Evolutionary conservation across 495 filamentous ascomycete species (phyloP).

Genomic region (Penicillium coffeae): DNA sequence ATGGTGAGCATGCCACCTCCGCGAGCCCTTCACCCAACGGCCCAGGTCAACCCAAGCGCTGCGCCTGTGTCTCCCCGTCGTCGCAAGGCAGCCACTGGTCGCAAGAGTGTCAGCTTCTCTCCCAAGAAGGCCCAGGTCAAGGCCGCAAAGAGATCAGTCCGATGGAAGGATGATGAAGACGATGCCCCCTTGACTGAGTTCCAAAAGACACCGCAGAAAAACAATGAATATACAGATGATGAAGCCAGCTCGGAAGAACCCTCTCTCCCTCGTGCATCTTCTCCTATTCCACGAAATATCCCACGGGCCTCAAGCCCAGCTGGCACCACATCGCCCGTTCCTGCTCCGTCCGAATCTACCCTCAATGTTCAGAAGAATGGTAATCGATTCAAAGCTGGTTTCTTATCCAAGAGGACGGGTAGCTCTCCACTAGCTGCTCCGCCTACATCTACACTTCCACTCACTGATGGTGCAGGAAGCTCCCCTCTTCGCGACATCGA

Average conservation of each 20-base stretch:
- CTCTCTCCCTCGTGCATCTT: constrained; percentile 36
- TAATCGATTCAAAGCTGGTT: constrained; percentile 86
- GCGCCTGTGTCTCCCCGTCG: constrained; percentile 59
- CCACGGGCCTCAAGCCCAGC: constrained; percentile 35
- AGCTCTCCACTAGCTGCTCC: constrained; percentile 62
- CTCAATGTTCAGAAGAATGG: constrained; percentile 52
- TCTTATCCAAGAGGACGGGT: constrained; percentile 69
- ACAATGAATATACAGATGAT: constrained; percentile 42
- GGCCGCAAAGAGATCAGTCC: constrained; percentile 66
- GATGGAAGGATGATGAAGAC: constrained; percentile 89
- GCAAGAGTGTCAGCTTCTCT: constrained; percentile 79
- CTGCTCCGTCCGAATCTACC: constrained; percentile 28
- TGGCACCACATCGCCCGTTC: constrained; percentile 27
- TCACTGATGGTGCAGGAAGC: constrained; percentile 58
- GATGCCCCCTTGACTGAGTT: constrained; percentile 85
- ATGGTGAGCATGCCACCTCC: constrained; percentile 34
- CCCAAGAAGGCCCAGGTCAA: constrained; percentile 72
- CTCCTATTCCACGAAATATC: constrained; percentile 42
- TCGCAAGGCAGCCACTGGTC: constrained; percentile 62
- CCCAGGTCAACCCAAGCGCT: constrained; percentile 35
- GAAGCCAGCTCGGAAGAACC: constrained; percentile 49
- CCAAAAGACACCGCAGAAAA: constrained; percentile 76
- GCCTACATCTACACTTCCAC: constrained; percentile 54
- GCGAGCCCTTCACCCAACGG: constrained; percentile 22
- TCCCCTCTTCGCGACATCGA: constrained; percentile 66